phyloP scores from a whole-genome alignment of 768 basidiomycete species.

The Tricholoma bakamatsutake region DNA sequence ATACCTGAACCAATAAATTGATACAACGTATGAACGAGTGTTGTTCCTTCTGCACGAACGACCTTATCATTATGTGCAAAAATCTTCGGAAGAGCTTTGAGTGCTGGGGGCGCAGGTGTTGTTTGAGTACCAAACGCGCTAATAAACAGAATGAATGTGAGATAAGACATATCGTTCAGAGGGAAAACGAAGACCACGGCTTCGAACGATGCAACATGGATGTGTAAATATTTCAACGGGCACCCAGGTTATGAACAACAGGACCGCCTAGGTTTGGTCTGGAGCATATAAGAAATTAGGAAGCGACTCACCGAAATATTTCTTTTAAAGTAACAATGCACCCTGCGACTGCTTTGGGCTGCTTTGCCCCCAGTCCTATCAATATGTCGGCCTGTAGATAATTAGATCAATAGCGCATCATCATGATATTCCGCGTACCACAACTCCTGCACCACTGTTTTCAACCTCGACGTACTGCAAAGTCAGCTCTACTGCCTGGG shows the following conservation, averaged over 20 bases:
- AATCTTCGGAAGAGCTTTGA: conserved; percentile 87
- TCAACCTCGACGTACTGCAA: conserved; percentile 93
- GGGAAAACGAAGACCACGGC: neutral
- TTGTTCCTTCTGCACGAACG: conserved; percentile 87
- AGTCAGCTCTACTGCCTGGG: conserved; percentile 77
- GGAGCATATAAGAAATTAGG: neutral
- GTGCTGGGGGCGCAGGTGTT: conserved; percentile 70
- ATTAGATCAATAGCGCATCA: conserved; percentile 20
- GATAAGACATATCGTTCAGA: neutral
- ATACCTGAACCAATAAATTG: conserved; percentile 82
- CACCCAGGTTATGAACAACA: neutral
- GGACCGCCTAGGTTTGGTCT: neutral
- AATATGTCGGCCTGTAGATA: conserved; percentile 62
- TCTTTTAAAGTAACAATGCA: conserved; percentile 76
- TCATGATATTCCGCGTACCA: conserved; percentile 56
- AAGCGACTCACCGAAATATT: conserved; percentile 61
- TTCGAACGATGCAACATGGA: neutral
- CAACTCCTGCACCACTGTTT: conserved; percentile 79
- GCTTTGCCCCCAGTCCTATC: conserved; percentile 85
- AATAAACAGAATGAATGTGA: conserved; percentile 3
- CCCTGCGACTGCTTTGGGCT: conserved; percentile 89
- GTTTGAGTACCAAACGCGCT: conserved; percentile 78
- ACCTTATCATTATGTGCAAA: conserved; percentile 94
- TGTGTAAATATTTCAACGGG: neutral
- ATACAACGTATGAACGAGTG: conserved; percentile 72